Evolutionary conservation across 139 green algal genomes (phyloP).

Genomic region (Picochlorum sp.): DNA sequence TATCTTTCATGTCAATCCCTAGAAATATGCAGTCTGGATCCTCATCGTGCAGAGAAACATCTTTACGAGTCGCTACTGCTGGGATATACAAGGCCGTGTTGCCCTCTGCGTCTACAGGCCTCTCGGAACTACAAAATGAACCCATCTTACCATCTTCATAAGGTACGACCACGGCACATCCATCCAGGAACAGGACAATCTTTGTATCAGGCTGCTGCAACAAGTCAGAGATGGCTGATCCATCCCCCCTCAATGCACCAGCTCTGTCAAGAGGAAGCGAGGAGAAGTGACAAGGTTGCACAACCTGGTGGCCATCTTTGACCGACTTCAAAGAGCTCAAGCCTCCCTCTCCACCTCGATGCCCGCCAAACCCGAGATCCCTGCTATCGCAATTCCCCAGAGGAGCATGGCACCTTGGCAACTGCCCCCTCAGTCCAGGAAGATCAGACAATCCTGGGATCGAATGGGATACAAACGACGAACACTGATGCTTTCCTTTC

Average conservation of each 20-base stretch:
- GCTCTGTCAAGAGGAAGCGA: conserved; percentile 36
- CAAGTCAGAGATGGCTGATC: too few relatives aligned
- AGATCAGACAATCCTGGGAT: too few relatives aligned
- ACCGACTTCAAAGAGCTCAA: too few relatives aligned
- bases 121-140: neutral
- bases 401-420: too few relatives aligned
- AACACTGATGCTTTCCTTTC: too few relatives aligned
- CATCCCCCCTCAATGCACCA: conserved; percentile 18
- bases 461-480: too few relatives aligned
- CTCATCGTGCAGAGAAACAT: neutral
- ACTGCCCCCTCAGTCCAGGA: too few relatives aligned
- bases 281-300: conserved; percentile 28
- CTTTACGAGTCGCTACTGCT: neutral
- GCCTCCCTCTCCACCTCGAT: too few relatives aligned
- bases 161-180: conserved; percentile 9
- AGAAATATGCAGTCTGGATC: conserved; percentile 14
- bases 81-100: neutral
- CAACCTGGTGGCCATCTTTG: too few relatives aligned
- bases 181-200: conserved; percentile 8
- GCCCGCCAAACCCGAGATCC: too few relatives aligned
- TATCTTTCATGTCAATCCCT: neutral
- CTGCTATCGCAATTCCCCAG: too few relatives aligned
- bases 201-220: neutral
- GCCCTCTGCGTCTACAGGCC: neutral
- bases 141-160: neutral